phyloP scores from a whole-genome alignment of 2,329 filamentous ascomycete species.

The Apiospora pterosperma region DNA sequence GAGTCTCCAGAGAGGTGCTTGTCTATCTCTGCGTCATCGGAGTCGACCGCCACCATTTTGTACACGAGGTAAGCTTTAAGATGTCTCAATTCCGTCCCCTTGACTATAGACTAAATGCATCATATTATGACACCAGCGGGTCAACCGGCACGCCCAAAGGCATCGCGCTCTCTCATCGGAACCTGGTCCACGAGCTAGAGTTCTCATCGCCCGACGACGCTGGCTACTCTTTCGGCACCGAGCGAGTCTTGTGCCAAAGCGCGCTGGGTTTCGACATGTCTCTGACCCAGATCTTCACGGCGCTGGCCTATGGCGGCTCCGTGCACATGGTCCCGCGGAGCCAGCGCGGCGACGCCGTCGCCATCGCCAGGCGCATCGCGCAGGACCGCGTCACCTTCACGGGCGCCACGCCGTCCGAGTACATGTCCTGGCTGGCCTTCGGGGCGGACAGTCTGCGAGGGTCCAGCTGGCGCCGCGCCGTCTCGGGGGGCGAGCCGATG shows the following conservation, averaged over 20 bases:
- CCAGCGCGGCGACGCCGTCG: constrained; percentile 29
- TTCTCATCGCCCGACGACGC: constrained; percentile 12
- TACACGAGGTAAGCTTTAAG: too few species aligned
- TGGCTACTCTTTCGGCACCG: constrained; percentile 12
- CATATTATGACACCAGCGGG: constrained; percentile 15
- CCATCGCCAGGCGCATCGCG: constrained; percentile 31
- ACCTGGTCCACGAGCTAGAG: constrained; percentile 23
- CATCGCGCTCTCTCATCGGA: constrained; percentile 22
- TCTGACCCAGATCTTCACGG: constrained; percentile 31
- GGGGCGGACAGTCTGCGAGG: constrained; percentile 8
- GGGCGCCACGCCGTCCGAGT: constrained; percentile 38
- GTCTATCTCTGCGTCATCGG: not conserved
- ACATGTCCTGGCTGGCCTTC: constrained; percentile 25
- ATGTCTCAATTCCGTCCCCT: too few species aligned
- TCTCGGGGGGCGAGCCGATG: constrained; percentile 16
- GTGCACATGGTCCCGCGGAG: constrained; percentile 30
- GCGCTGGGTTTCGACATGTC: constrained; percentile 39
- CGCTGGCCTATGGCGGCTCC: constrained; percentile 32
- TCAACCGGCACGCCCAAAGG: constrained; percentile 31
- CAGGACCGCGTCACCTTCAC: constrained; percentile 34
- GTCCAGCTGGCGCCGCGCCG: not conserved
- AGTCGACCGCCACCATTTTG: constrained; percentile 13
- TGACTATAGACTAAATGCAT: too few species aligned
- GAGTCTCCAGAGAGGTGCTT: too few species aligned
- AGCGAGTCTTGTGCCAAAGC: constrained; percentile 34